phyloP scores from a whole-genome alignment of 1,284 basidiomycete species.

The Ustilago tritici region DNA sequence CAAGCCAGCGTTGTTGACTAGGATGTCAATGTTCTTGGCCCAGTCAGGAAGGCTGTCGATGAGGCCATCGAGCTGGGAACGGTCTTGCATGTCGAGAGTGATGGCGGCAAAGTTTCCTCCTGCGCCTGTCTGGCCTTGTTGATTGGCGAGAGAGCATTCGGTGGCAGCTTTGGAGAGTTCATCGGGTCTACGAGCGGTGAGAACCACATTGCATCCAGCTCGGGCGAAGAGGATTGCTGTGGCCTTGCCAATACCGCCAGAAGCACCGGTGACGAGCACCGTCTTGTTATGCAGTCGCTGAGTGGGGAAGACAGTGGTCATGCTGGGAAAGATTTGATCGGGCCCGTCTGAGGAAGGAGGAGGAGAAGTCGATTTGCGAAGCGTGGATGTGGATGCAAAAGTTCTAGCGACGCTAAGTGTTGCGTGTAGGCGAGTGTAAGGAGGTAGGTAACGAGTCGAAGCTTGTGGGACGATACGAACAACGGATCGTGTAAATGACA shows the following conservation, averaged over 20 bases:
- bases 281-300: conserved; percentile 79
- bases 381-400: conserved; percentile 4
- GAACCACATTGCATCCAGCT: conserved; percentile 71
- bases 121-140: conserved; percentile 77
- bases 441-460: conserved; percentile 6
- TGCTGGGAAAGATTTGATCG: conserved; percentile 47
- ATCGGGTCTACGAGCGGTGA: conserved; percentile 70
- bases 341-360: conserved; percentile 9
- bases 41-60: conserved; percentile 59
- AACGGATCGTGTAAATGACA: conserved; percentile 17
- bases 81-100: conserved; percentile 61
- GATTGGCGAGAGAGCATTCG: conserved; percentile 78
- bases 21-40: conserved; percentile 63
- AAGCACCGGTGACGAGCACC: conserved; percentile 86
- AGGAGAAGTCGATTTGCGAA: not conserved
- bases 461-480: conserved; percentile 19
- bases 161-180: conserved; percentile 65
- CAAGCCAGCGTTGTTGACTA: conserved; percentile 74
- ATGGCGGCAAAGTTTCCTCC: conserved; percentile 63
- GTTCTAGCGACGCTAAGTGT: conserved; percentile 5
- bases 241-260: conserved; percentile 79
- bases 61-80: conserved; percentile 48
- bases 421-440: not conserved
- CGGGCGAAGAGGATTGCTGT: conserved; percentile 59
- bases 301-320: conserved; percentile 56